Percentiles rank a stretch among this genome's conserved stretches.
Conservation (phyloP, 805 yeast genomes). For the Lachancea quebecensis region DNA sequence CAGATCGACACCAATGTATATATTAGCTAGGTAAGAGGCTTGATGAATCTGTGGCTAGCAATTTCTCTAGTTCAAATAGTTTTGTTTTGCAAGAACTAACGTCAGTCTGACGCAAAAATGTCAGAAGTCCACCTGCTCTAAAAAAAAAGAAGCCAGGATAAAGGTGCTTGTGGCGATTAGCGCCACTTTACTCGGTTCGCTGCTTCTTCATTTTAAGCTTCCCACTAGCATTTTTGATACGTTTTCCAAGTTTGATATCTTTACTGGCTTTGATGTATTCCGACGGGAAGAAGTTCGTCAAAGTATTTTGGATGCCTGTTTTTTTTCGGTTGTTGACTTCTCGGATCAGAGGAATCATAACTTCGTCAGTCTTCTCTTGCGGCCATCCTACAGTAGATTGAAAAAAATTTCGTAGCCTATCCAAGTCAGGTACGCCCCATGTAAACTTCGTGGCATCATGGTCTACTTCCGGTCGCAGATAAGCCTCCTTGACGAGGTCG, state of each 20-base stretch:
- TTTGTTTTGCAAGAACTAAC: neutral
- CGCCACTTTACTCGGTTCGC: slow-evolving; percentile 9
- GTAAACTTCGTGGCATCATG: slow-evolving; percentile 65
- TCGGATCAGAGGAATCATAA: slow-evolving; percentile 75
- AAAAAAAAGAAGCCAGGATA: neutral
- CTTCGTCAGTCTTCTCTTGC: slow-evolving; percentile 67
- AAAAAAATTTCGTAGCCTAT: slow-evolving; percentile 64
- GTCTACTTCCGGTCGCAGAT: slow-evolving; percentile 76
- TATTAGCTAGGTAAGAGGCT: too few species aligned
- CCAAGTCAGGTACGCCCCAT: slow-evolving; percentile 90
- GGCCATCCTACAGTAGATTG: slow-evolving; percentile 74
- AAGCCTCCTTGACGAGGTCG: slow-evolving; percentile 61
- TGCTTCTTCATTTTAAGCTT: slow-evolving; percentile 36
- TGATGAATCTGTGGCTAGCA: too few species aligned
- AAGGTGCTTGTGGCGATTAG: neutral
- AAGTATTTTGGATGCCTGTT: slow-evolving; percentile 49
- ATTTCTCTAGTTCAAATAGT: neutral
- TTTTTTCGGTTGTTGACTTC: slow-evolving; percentile 61
- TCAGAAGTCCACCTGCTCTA: too few species aligned
- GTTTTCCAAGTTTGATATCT: slow-evolving; percentile 48
- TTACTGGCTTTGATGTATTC: slow-evolving; percentile 43
- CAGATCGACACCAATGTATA: neutral
- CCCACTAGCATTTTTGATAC: slow-evolving; percentile 52
- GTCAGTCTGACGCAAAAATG: neutral
- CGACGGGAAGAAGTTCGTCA: slow-evolving; percentile 63